Percentiles rank a stretch among this genome's conserved stretches.
These are phyloP conservation scores for Pythium utonaiense DNA, from an alignment of 352 stramenopile species.

Conservation along the genomic window DNA sequence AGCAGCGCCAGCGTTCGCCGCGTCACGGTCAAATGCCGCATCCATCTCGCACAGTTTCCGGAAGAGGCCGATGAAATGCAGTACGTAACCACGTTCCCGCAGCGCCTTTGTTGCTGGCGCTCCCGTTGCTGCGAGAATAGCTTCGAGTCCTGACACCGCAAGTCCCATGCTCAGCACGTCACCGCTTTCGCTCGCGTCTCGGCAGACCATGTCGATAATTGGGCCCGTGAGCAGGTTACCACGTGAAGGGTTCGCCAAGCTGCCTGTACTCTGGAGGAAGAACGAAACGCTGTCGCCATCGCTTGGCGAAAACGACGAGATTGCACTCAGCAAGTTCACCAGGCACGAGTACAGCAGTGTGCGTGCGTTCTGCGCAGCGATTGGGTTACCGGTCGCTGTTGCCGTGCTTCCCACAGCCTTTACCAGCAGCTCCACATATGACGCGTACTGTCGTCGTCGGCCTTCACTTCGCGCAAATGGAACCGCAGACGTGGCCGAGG, in stretches of 20 bases:
- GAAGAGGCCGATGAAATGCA: slow-evolving; percentile 82
- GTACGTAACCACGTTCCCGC: slow-evolving; percentile 70
- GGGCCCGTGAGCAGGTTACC: slow-evolving; percentile 41
- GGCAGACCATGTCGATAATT: slow-evolving; percentile 66
- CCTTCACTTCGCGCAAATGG: slow-evolving; percentile 16
- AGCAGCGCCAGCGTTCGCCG: slow-evolving; percentile 28
- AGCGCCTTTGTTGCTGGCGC: slow-evolving; percentile 48
- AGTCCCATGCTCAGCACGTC: slow-evolving; percentile 81
- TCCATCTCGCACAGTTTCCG: slow-evolving; percentile 71
- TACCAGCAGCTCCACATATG: slow-evolving; percentile 63
- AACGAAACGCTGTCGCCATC: not conserved
- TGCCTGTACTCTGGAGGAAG: slow-evolving; percentile 13
- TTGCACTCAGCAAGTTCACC: slow-evolving; percentile 50
- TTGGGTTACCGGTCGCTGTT: slow-evolving; percentile 59
- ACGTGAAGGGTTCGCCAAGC: slow-evolving; percentile 19
- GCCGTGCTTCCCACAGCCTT: slow-evolving; percentile 58
- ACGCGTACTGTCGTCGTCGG: slow-evolving; percentile 32
- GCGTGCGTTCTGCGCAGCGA: slow-evolving; percentile 68
- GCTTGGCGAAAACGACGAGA: slow-evolving; percentile 5
- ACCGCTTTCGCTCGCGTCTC: slow-evolving; percentile 73
- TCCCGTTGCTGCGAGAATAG: slow-evolving; percentile 53
- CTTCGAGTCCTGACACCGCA: slow-evolving; percentile 66
- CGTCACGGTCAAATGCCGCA: slow-evolving; percentile 45
- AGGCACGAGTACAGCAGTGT: slow-evolving; percentile 78
- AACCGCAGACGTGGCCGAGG: slow-evolving; percentile 4